Base-by-base conservation (phyloP, 2,329 filamentous ascomycete species). In the Meredithiella fracta region DNA sequence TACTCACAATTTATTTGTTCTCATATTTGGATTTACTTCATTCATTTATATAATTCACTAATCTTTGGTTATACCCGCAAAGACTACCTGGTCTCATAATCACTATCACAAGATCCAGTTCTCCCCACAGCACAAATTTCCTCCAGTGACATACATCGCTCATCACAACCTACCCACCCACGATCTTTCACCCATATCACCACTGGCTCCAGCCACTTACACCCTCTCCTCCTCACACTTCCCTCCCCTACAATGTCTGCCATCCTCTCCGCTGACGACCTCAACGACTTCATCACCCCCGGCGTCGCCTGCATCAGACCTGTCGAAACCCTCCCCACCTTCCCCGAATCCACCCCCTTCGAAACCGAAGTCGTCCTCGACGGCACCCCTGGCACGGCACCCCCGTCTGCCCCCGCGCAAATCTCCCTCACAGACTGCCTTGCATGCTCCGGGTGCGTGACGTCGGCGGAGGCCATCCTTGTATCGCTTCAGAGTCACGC, bases 211-310 rank as follows among this genome's bases (percentile, higher is more conserved):
- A 11, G 29, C 29, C 29, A 34, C 29, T 34, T 11, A 34, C 11
- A 34, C 11, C 11, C 38, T n/a, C 6, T 42, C 15, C 4, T 14
- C 20, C 44, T 15, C 44, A 23, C 44, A 49, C 44, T 25, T 5
- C 29, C 29, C 44, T n/a, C 44, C 23, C 17, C 23, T 6, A 74
- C 67, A 60, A 98, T 98, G 92, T 95, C 89, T 67, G 92, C 92
- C 60, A 98, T 98, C 65, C 84, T 98, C 64, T 97, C 90, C 57
- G 84, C 85, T 65, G 91, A 98, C 73, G 90, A 96, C 68, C 76
- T 98, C 60, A 98, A 98, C 74, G 92, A 98, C 75, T 98, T 98
- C 72, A 98, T 98, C 67, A 92, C 86, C 57, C 92, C 92, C 14
- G 90, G 91, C 60, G 90, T 98, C 65, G 92, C 92, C 60, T 98